These are phyloP conservation scores for Phaffomyces opuntiae DNA, from an alignment of 805 yeast genomes.

Conservation along the genomic window DNA sequence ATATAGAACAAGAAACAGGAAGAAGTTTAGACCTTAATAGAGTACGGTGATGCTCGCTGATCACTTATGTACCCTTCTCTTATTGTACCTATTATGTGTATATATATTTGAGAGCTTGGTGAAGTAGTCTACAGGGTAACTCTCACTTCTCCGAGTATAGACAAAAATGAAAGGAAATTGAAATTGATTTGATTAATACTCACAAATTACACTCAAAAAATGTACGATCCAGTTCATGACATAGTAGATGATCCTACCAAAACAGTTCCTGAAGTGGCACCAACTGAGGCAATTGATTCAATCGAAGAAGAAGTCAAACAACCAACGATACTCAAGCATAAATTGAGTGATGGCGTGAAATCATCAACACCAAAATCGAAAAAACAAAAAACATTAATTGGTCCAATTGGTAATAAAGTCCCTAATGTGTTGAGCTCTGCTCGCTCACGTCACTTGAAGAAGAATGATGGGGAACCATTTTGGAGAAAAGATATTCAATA, in stretches of 20 bases:
- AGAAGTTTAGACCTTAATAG: too few species aligned
- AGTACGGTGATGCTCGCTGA: too few species aligned
- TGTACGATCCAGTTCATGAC: slow-evolving; percentile 2
- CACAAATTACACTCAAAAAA: background rate
- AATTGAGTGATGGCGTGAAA: slow-evolving; percentile 1
- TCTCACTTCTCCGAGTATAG: too few species aligned
- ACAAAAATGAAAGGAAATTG: too few species aligned
- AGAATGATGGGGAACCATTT: slow-evolving; percentile 86
- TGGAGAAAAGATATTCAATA: slow-evolving; percentile 86
- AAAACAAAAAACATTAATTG: slow-evolving; percentile 5
- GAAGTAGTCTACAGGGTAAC: too few species aligned
- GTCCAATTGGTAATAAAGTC: slow-evolving; percentile 8
- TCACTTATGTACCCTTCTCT: too few species aligned
- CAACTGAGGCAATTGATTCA: background rate
- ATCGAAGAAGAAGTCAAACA: background rate
- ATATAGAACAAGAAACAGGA: too few species aligned
- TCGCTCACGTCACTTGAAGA: slow-evolving; percentile 61
- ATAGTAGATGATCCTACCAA: background rate
- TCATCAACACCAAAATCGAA: background rate
- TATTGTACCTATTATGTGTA: too few species aligned
- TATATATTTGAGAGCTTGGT: too few species aligned
- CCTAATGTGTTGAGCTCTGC: slow-evolving; percentile 20
- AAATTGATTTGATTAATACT: too few species aligned
- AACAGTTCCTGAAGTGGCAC: background rate
- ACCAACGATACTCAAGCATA: slow-evolving; percentile 5